These are phyloP conservation scores for Colletotrichum somersetense DNA, from an alignment of 2,329 filamentous ascomycete genomes.

Conservation along the genomic window DNA sequence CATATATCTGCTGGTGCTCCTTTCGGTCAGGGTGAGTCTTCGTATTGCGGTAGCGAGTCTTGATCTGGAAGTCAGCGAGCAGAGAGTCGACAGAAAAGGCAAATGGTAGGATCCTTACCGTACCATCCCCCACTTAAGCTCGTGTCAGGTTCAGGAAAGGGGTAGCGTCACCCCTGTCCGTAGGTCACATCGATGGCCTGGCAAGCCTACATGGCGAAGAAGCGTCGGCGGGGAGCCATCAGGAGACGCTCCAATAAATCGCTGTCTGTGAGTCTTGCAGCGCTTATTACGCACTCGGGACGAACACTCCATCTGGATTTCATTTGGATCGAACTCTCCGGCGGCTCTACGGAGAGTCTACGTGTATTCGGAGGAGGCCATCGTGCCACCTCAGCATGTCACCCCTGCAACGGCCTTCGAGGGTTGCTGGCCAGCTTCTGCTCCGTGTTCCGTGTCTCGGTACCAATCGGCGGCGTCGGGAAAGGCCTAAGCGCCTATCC, in stretches of 20 bases:
- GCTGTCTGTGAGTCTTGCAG: background rate
- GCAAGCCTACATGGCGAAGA: background rate
- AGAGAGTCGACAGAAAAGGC: background rate
- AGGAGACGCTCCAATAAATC: background rate
- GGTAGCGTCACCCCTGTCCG: background rate
- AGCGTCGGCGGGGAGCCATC: too few species aligned
- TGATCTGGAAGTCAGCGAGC: background rate
- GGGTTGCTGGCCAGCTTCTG: background rate
- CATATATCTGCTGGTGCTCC: too few species aligned
- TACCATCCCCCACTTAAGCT: background rate
- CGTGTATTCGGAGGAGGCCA: too few species aligned
- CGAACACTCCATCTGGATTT: background rate
- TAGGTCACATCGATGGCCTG: background rate
- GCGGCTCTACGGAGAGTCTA: background rate
- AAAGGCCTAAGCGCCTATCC: background rate
- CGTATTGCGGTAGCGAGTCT: background rate
- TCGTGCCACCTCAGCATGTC: background rate
- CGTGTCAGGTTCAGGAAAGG: conserved; percentile 2
- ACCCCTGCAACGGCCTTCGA: background rate
- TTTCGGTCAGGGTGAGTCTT: background rate
- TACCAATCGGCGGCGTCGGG: background rate
- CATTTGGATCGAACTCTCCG: background rate
- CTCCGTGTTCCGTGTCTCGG: background rate
- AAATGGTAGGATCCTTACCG: background rate
- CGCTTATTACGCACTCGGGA: background rate